Evolutionary conservation across 2,329 filamentous ascomycete genomes (phyloP), one percentile per base, ranked within the genome.

Genomic region (Malbranchea zuffiana): DNA sequence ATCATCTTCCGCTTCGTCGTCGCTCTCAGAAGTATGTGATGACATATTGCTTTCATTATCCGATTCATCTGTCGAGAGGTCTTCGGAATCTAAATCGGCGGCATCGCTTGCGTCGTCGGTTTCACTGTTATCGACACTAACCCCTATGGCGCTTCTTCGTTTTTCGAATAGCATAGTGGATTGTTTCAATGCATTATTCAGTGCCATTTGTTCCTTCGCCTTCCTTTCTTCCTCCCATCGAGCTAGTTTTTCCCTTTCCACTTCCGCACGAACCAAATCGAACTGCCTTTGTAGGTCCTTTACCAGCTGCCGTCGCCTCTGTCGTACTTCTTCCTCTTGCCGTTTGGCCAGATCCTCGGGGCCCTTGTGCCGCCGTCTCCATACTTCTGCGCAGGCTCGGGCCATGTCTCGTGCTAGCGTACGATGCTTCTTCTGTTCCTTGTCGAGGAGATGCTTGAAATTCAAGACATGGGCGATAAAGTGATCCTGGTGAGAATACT

Each of bases 401-500:
- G 88, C 88, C 36, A 92, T 60, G 36, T 75, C 75, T 57, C 86
- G 93, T 1, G 88, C 88, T 2, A 72, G 68, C n/a, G 73, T 68
- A 23, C 75, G 75, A 58, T 96, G 88, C 8, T 78, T 71, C 44
- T 75, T 74, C 48, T 86, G 82, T 56, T 98, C 90, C 40, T 76
- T 74, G 2, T 79, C 61, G 63, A 96, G 74, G 23, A 96, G 68
- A 50, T 78, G 82, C 32, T 83, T 77, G 49, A 96, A 88, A 48
- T 87, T 80, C 8, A 80, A 54, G 41, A 82, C 79, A 43, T 93
- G 87, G 31, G 79, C 78, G 30, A 82, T 68, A 36, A 96, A 69
- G 54, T 96, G 83, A 52, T 96, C 87, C 52, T 76, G 73, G 48
- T 92, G 86, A n/a, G 81, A 78, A 67, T 84, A 96, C 51, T 90